Percentiles rank a stretch among this genome's conserved stretches.
Conservation (phyloP, 345 rosid species). For the Eucalyptus globulus region DNA sequence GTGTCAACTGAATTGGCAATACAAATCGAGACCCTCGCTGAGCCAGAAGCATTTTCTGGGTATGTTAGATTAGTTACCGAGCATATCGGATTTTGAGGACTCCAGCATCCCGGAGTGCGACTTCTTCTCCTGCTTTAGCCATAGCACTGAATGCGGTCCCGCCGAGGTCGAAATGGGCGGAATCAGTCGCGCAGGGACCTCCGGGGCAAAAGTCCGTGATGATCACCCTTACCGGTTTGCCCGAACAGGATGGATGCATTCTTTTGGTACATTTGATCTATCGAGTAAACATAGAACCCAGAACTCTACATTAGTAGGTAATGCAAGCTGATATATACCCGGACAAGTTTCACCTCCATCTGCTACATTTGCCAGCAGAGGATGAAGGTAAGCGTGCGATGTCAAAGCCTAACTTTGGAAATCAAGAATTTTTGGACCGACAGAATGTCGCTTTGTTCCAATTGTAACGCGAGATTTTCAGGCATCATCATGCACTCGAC, state of each 20-base stretch:
- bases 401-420: not conserved
- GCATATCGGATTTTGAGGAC: conserved; percentile 15
- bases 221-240: conserved; percentile 22
- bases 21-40: not conserved
- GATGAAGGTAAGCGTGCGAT: not conserved
- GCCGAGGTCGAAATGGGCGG: conserved; percentile 42
- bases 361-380: not conserved
- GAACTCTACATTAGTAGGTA: not conserved
- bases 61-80: not conserved
- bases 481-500: not conserved
- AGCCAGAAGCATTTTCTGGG: no score
- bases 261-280: conserved; percentile 28
- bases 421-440: not conserved
- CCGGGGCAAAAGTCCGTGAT: conserved; percentile 42
- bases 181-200: conserved; percentile 14
- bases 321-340: not conserved
- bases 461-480: not conserved
- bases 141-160: conserved; percentile 38
- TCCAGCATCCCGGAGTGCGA: conserved; percentile 25
- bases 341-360: not conserved
- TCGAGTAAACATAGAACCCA: not conserved
- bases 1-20: not conserved
- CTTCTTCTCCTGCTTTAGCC: conserved; percentile 22
- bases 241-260: conserved; percentile 24
- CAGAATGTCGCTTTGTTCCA: not conserved